Percentiles rank a stretch among this genome's conserved stretches.
These are phyloP conservation scores for Globisporangium polare DNA, from an alignment of 352 stramenopile genomes.

Conservation along the genomic window DNA sequence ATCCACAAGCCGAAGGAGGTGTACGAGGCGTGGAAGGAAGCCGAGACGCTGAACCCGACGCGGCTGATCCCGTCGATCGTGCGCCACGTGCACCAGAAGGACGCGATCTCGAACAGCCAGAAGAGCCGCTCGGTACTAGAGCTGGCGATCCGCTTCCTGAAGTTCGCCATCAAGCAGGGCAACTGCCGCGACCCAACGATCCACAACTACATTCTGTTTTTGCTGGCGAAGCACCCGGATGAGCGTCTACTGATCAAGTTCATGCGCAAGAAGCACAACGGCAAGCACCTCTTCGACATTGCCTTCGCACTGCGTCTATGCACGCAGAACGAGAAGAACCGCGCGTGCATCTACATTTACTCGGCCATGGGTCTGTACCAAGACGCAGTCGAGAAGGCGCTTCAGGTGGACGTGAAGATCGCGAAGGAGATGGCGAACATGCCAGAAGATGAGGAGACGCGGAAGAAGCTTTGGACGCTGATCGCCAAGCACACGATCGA, in stretches of 20 bases:
- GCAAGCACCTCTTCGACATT: slow-evolving; percentile 88
- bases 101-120: slow-evolving; percentile 28
- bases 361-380: slow-evolving; percentile 91
- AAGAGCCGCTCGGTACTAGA: slow-evolving; percentile 78
- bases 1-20: slow-evolving; percentile 89
- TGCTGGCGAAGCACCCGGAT: slow-evolving; percentile 89
- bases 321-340: slow-evolving; percentile 90
- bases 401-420: slow-evolving; percentile 91
- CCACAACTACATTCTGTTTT: slow-evolving; percentile 91
- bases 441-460: slow-evolving; percentile 83
- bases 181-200: slow-evolving; percentile 87
- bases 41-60: slow-evolving; percentile 86
- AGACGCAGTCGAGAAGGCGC: slow-evolving; percentile 89
- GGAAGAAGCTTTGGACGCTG: slow-evolving; percentile 92
- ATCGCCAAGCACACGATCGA: slow-evolving; percentile 93
- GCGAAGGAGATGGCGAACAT: slow-evolving; percentile 92
- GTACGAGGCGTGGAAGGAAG: slow-evolving; percentile 90
- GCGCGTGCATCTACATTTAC: slow-evolving; percentile 94
- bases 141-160: slow-evolving; percentile 91
- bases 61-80: slow-evolving; percentile 92
- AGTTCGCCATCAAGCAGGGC: slow-evolving; percentile 91
- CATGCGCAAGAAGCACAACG: slow-evolving; percentile 85
- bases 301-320: slow-evolving; percentile 91
- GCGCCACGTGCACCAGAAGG: slow-evolving; percentile 85
- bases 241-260: slow-evolving; percentile 89